Conservation (phyloP, 345 rosid genomes). For the Gossypium rotundifolium region DNA sequence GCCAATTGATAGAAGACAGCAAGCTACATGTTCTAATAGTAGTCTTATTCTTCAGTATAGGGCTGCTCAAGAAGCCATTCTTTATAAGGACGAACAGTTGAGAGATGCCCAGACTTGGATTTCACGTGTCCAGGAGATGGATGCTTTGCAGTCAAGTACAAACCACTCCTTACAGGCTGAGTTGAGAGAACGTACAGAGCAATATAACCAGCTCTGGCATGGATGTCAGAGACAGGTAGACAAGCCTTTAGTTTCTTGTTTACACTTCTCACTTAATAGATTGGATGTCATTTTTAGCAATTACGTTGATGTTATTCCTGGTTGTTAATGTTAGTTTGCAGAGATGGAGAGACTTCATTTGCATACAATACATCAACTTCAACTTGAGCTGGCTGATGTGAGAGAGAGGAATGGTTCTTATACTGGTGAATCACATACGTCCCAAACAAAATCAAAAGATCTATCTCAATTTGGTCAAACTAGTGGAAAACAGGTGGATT, state of each 20-base stretch:
- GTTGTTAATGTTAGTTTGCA: slow-evolving; percentile 48
- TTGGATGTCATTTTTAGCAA: not conserved
- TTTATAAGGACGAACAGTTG: slow-evolving; percentile 76
- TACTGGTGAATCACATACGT: slow-evolving; percentile 39
- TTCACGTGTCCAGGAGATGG: slow-evolving; percentile 80
- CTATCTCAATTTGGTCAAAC: slow-evolving; percentile 48
- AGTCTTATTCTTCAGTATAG: slow-evolving; percentile 58
- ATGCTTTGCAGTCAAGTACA: slow-evolving; percentile 69
- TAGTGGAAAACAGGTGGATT: slow-evolving; percentile 48
- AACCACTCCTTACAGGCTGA: slow-evolving; percentile 76
- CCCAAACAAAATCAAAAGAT: slow-evolving; percentile 46
- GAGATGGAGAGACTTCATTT: slow-evolving; percentile 40
- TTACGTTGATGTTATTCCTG: slow-evolving; percentile 16
- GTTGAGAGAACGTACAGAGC: slow-evolving; percentile 76
- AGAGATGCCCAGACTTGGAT: slow-evolving; percentile 77
- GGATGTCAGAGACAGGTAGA: slow-evolving; percentile 94
- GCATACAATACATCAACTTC: slow-evolving; percentile 87
- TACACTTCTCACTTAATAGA: not conserved
- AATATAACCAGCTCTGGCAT: slow-evolving; percentile 83
- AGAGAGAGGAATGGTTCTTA: slow-evolving; percentile 64
- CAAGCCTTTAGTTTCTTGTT: slow-evolving; percentile 14
- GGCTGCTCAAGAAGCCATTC: slow-evolving; percentile 77
- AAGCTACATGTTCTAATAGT: slow-evolving; percentile 16
- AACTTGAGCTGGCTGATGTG: slow-evolving; percentile 66
- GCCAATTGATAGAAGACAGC: not conserved